phyloP scores from a whole-genome alignment of 305 asterid species.

The Solanum hybrid region DNA sequence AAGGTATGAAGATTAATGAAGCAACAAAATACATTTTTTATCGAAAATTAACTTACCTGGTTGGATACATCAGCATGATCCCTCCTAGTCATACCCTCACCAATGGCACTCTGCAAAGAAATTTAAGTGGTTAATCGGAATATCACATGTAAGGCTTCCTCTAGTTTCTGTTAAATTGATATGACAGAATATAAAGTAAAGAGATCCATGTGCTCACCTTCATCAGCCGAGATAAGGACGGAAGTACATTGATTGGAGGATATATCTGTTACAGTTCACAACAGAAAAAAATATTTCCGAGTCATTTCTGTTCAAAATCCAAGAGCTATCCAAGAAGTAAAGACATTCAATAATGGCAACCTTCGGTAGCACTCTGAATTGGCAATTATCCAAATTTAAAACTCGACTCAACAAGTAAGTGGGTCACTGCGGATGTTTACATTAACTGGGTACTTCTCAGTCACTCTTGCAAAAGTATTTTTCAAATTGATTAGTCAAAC shows the following conservation, averaged over 20 bases:
- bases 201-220: slow-evolving; percentile 47
- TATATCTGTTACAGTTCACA: slow-evolving; percentile 45
- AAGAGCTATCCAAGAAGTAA: not conserved
- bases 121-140: not conserved
- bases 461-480: not conserved
- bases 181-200: not conserved
- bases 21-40: not conserved
- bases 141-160: not conserved
- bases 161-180: not conserved
- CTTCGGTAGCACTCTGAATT: not conserved
- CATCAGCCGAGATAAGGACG: slow-evolving; percentile 95
- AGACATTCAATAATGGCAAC: not conserved
- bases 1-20: not conserved
- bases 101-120: slow-evolving; percentile 80
- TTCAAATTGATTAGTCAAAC: not conserved
- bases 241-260: slow-evolving; percentile 97
- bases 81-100: slow-evolving; percentile 97
- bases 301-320: not conserved
- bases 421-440: not conserved
- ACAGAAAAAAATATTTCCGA: not conserved
- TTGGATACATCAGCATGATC: slow-evolving; percentile 97
- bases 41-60: slow-evolving; percentile 42
- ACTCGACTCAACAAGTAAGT: not conserved
- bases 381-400: not conserved
- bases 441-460: not conserved